Conservation (phyloP, 768 basidiomycete species). For the Albatrellus ellisii region DNA sequence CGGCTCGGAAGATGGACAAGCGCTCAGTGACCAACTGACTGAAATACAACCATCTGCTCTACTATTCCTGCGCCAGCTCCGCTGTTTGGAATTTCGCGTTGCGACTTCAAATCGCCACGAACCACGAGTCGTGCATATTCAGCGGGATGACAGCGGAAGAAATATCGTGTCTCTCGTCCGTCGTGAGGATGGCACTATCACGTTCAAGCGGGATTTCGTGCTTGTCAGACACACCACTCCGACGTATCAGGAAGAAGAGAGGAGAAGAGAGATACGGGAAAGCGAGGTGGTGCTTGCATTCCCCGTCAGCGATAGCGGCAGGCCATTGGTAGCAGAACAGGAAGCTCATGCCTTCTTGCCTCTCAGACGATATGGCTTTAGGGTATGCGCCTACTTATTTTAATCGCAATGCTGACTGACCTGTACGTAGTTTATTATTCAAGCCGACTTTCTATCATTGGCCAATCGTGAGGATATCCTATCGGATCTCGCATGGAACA, state of each 20-base stretch:
- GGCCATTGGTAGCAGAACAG: constrained; percentile 10
- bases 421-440: constrained; percentile 18
- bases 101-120: not conserved
- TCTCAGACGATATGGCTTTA: constrained; percentile 15
- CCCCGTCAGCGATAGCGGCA: constrained; percentile 9
- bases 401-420: not conserved
- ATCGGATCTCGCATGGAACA: constrained; percentile 15
- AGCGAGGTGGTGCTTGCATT: constrained; percentile 17
- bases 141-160: too few species aligned
- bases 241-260: constrained; percentile 9
- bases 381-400: constrained; percentile 8
- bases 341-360: constrained; percentile 17
- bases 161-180: too few species aligned
- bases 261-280: constrained; percentile 8
- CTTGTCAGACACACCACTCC: constrained; percentile 9
- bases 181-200: not conserved
- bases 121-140: too few species aligned
- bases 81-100: constrained; percentile 8
- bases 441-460: constrained; percentile 19
- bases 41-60: constrained; percentile 14
- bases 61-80: constrained; percentile 16
- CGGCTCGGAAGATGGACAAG: constrained; percentile 2
- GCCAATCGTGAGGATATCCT: constrained; percentile 19
- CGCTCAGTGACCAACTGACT: constrained; percentile 9
- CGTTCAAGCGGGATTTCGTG: constrained; percentile 5